Evolutionary conservation across 768 basidiomycete species (phyloP).

Genomic region (Coprinopsis strossmayeri): DNA sequence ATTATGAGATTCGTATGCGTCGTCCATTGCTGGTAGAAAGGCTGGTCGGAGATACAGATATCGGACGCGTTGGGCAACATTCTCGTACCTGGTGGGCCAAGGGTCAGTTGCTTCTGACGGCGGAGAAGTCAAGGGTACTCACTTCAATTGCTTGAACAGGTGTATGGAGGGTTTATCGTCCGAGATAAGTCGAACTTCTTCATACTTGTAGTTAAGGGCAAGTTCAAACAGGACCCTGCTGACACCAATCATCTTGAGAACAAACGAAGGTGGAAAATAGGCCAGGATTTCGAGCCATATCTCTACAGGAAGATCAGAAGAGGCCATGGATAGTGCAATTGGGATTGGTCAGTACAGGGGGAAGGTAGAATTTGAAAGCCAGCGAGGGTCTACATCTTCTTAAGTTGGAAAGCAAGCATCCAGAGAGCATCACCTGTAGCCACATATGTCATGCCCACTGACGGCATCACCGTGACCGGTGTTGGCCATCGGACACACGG

Average conservation of each 20-base stretch:
- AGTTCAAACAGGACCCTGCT: conserved; percentile 24
- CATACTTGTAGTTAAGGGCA: conserved; percentile 23
- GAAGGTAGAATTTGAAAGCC: no score
- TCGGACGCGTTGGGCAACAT: conserved; percentile 18
- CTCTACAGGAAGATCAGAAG: conserved; percentile 20
- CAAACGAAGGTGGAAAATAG: conserved; percentile 16
- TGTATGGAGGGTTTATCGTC: conserved; percentile 16
- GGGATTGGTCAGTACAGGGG: no score
- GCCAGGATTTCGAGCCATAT: conserved; percentile 21
- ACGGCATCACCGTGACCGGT: no score
- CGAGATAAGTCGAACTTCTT: conserved; percentile 21
- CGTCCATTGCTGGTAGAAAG: conserved; percentile 18
- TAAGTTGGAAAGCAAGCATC: no score
- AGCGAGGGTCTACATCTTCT: no score
- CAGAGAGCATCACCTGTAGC: no score
- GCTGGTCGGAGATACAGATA: conserved; percentile 21
- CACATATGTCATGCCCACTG: no score
- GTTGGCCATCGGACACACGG: no score
- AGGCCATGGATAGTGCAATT: no score
- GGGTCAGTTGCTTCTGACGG: no score
- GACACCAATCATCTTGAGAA: conserved; percentile 22
- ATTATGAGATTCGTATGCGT: neutral
- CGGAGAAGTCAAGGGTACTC: neutral
- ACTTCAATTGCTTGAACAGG: conserved; percentile 20
- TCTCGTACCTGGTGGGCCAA: conserved; percentile 17